phyloP scores from a whole-genome alignment of 768 basidiomycete genomes.

The Suillus discolor region DNA sequence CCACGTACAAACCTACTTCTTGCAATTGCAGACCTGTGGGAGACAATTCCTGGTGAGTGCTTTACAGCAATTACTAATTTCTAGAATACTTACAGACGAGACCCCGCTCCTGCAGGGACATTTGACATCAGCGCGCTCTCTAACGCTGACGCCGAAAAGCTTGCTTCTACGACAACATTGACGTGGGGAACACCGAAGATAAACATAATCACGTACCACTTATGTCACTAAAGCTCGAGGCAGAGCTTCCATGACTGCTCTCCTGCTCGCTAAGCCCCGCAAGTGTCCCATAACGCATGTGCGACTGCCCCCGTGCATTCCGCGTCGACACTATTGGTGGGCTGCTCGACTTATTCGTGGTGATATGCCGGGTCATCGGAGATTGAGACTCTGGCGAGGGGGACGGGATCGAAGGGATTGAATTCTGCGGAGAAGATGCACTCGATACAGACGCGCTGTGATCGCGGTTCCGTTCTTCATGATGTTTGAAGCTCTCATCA shows the following conservation, averaged over 20 bases:
- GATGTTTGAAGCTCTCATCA: conserved; percentile 40
- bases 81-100: conserved; percentile 61
- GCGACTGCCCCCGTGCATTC: conserved; percentile 52
- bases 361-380: conserved; percentile 53
- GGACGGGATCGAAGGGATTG: conserved; percentile 82
- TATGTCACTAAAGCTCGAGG: conserved; percentile 84
- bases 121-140: conserved; percentile 83
- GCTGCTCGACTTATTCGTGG: conserved; percentile 60
- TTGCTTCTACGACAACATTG: conserved; percentile 51
- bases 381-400: conserved; percentile 59
- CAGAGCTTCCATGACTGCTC: conserved; percentile 69
- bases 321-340: conserved; percentile 61
- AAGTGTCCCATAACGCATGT: conserved; percentile 48
- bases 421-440: conserved; percentile 72
- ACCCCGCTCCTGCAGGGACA: conserved; percentile 57
- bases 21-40: conserved; percentile 36
- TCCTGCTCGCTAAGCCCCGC: conserved; percentile 53
- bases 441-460: conserved; percentile 77
- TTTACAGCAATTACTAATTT: not conserved
- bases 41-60: not conserved
- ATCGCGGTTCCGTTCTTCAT: conserved; percentile 51
- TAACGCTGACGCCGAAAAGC: conserved; percentile 76
- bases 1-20: conserved; percentile 36
- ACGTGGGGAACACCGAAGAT: not conserved
- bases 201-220: conserved; percentile 59